A percentile compares a stretch with the other conserved stretches of the same genome.
phyloP scores from a whole-genome alignment of 1,284 basidiomycete genomes.

The Apiotrichum brassicae region DNA sequence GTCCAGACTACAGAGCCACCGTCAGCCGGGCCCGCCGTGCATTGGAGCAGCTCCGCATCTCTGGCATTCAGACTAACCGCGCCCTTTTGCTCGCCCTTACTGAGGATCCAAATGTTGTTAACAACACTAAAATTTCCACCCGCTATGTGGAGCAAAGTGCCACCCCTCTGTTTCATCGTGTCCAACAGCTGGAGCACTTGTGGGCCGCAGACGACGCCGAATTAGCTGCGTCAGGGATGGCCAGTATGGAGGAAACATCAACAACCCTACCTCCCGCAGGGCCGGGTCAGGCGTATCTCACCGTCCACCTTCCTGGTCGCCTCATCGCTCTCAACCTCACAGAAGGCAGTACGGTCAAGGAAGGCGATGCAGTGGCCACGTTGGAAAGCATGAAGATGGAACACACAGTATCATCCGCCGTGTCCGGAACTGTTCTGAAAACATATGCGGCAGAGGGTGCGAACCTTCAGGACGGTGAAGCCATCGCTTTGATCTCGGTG shows the following conservation, averaged over 20 bases:
- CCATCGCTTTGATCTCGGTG: constrained; percentile 5
- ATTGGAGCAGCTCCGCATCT: constrained; percentile 11
- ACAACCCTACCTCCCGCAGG: constrained; percentile 10
- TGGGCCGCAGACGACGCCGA: constrained; percentile 3
- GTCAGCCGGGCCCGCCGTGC: constrained; percentile 8
- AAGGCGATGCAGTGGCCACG: constrained; percentile 12
- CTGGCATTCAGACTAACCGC: constrained; percentile 15
- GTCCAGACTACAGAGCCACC: constrained; percentile 3
- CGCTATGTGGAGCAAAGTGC: constrained; percentile 15
- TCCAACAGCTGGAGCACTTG: constrained; percentile 8
- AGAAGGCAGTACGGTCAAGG: constrained; percentile 4
- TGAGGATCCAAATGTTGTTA: constrained; percentile 9
- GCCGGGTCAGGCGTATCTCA: constrained; percentile 13
- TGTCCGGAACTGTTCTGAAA: constrained; percentile 8
- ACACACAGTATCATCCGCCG: constrained; percentile 12
- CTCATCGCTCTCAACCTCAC: constrained; percentile 8
- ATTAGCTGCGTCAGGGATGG: not conserved
- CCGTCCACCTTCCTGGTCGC: constrained; percentile 16
- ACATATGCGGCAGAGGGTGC: constrained; percentile 7
- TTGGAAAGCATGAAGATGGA: constrained; percentile 23
- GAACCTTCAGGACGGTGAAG: constrained; percentile 15
- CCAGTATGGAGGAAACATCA: not conserved
- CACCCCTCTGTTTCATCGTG: constrained; percentile 1
- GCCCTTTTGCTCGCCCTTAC: constrained; percentile 12
- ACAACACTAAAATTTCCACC: constrained; percentile 9